Evolutionary conservation across 2,329 filamentous ascomycete species (phyloP), one percentile per base, ranked within the genome.

Genomic region (Celoporthe dispersa): DNA sequence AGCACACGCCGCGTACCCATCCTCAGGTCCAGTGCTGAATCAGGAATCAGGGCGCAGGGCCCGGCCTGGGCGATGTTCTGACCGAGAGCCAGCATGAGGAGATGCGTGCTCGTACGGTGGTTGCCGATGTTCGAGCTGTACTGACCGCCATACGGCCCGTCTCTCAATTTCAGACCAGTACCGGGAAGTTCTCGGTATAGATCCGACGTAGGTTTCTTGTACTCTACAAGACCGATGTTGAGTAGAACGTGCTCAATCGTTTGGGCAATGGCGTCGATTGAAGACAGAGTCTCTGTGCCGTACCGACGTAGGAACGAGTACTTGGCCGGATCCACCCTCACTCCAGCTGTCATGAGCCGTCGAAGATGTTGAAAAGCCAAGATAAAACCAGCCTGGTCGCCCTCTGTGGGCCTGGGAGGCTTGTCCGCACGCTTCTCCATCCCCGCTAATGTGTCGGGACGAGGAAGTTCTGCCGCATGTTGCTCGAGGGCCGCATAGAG

Each of bases 51-150:
- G 33, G 62, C 33, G 44, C 60, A n/a, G 28, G 68, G 44, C 62
- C 67, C 57, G 14, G 35, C 35, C 28, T 71, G 66, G 8, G 69
- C 69, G 31, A 71, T 69, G 57, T 71, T 71, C 9, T 66, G 33
- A 14, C 66, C 28, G 44, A 68, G 66, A 22, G 60, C 67, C 16
- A 66, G 4, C n/a, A 59, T 37, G 11, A 71, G 62, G 19, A 71
- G 66, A 39, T 66, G 62, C 28, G 66, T 41, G 19, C 55, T n/a
- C 19, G 59, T 11, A n/a, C 19, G 28, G 37, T 7, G 53, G 9
- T n/a, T 61, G 39, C 14, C 14, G 31, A 33, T 12, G 37, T 64
- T 70, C 8, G 7, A 5, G 44, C 57, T 68, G 53, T 66, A 31
- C 0, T 39, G 9, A n/a, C 55, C 62, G 37, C 69, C 69, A 28